phyloP scores from a whole-genome alignment of 768 basidiomycete species.

The Pleurotus sapidus region DNA sequence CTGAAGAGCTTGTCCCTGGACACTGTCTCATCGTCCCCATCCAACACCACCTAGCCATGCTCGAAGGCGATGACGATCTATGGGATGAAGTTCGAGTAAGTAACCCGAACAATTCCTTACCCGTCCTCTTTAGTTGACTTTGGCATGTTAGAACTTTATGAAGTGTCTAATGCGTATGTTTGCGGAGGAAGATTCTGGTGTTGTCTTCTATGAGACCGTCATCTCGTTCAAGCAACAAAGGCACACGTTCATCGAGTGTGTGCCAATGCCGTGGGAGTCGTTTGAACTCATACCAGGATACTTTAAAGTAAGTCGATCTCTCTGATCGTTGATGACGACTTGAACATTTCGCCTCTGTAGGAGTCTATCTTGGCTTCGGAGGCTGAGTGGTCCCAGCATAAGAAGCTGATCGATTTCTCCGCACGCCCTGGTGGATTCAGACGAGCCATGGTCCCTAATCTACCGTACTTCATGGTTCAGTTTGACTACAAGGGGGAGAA shows the following conservation, averaged over 20 bases:
- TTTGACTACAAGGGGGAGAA: slow-evolving; percentile 98
- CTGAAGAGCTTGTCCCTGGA: slow-evolving; percentile 86
- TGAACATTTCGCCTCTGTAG: slow-evolving; percentile 30
- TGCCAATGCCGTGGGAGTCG: slow-evolving; percentile 87
- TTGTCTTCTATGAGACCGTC: slow-evolving; percentile 94
- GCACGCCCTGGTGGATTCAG: slow-evolving; percentile 90
- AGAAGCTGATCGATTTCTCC: slow-evolving; percentile 94
- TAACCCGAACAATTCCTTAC: slow-evolving; percentile 7
- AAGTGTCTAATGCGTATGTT: slow-evolving; percentile 97
- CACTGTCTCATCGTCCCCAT: slow-evolving; percentile 97
- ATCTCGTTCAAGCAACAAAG: slow-evolving; percentile 81
- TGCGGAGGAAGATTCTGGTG: slow-evolving; percentile 88
- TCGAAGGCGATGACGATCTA: slow-evolving; percentile 95
- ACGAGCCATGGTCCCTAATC: slow-evolving; percentile 91
- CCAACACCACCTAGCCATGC: slow-evolving; percentile 86
- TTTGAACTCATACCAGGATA: slow-evolving; percentile 90
- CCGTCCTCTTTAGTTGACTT: slow-evolving; percentile 1
- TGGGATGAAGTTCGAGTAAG: slow-evolving; percentile 95
- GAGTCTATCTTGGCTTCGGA: slow-evolving; percentile 94
- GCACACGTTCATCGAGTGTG: slow-evolving; percentile 92
- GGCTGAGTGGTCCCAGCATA: slow-evolving; percentile 97
- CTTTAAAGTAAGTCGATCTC: slow-evolving; percentile 64
- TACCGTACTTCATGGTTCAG: slow-evolving; percentile 99
- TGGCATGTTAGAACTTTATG: slow-evolving; percentile 57
- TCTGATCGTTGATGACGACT: not conserved